Evolutionary conservation across 805 yeast genomes (phyloP), one percentile per base, ranked within the genome.

Genomic region (Zygoascus ofunaensis): DNA sequence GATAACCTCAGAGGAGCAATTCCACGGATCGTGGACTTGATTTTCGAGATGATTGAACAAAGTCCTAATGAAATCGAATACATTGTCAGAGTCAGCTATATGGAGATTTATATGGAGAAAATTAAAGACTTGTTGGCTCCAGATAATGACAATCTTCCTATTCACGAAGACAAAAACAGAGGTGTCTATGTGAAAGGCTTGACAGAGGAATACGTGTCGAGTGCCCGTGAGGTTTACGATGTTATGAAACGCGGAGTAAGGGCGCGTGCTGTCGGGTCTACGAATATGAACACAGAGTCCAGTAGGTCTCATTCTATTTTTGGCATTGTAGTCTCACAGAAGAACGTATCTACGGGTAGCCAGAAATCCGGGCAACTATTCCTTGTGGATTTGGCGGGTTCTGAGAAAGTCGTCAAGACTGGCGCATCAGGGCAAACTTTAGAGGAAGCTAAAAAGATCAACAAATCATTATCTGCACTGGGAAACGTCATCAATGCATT

Each of bases 401-500:
- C 90, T 19, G 95, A 89, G 60, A 83, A 79, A 59, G 77, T 80
- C 33, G 77, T 78, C 46, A 81, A 79, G 50, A 77, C 92, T 0
- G 90, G 92, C 2, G 90, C 89, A 1, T 62, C 76, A 0, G 92
- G 92, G 1, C 77, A 77, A 52, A 71, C 80, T 1, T 64, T 83
- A 5, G 89, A 86, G 57, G 96, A 87, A 54, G 87, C 94, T 0
- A 83, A 83, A 55, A 84, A 81, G 49, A 82, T 87, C 54, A 89
- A 87, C 61, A 72, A 78, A 36, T 83, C 95, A 0, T 69, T 86
- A 33, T 77, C 87, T 4, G 73, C 87, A 0, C 67, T 87, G 45
- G 94, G 95, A 3, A 78, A 80, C 59, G 94, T 87, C 14, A 85
- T 87, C 35, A 77, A 83, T 53, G 76, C 87, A 0, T 71, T 89